These are phyloP conservation scores for Rutstroemia sp. DNA, from an alignment of 2,329 filamentous ascomycete species.

Conservation along the genomic window DNA sequence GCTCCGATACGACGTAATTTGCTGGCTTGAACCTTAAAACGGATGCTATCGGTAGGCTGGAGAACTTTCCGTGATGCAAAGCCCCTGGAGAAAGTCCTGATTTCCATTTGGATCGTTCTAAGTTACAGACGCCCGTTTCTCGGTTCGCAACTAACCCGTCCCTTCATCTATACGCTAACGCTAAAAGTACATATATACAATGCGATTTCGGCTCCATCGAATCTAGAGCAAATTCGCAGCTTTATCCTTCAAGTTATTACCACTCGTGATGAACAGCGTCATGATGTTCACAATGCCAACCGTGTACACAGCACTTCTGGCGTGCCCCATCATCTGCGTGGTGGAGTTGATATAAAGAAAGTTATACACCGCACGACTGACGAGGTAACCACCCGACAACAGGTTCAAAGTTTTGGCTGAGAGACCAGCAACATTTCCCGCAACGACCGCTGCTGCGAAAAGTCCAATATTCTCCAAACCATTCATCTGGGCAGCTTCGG, in stretches of 20 bases:
- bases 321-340: conserved; percentile 4
- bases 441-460: conserved; percentile 33
- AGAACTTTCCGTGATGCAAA: no score
- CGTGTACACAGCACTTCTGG: conserved; percentile 14
- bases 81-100: no score
- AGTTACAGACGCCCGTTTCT: no score
- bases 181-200: no score
- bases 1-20: no score
- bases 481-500: conserved; percentile 33
- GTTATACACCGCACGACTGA: conserved; percentile 18
- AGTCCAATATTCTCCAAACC: conserved; percentile 34
- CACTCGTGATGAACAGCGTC: conserved; percentile 21
- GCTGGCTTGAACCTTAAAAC: no score
- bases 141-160: no score
- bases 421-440: conserved; percentile 32
- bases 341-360: conserved; percentile 21
- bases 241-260: conserved; percentile 14
- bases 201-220: no score
- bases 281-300: conserved; percentile 16
- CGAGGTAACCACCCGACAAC: conserved; percentile 15
- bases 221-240: not conserved
- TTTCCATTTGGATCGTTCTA: no score
- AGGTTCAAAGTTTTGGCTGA: conserved; percentile 16
- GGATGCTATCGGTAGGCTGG: no score
- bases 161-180: no score